Evolutionary conservation across 768 basidiomycete species (phyloP), one percentile per base, ranked within the genome.

Genomic region (Tricholoma hemisulphureum): DNA sequence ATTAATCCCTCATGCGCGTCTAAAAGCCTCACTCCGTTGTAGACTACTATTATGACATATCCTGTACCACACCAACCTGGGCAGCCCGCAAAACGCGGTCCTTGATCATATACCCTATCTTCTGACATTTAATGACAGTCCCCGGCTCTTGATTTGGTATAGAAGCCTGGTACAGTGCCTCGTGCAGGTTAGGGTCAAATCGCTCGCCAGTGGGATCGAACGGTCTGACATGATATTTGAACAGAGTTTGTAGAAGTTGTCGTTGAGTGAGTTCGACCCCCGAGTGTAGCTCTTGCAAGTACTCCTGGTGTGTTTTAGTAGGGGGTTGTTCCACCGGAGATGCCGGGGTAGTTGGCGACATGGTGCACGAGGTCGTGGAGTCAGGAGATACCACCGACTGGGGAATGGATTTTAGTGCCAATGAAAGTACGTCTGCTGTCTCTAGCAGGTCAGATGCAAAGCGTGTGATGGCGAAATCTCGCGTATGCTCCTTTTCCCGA

Each of bases 181-280:
- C 97, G 67, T 98, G 96, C 29, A 78, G 75, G 73, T 98, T 98
- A 14, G 97, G 96, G 73, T 99, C 95, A 66, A 99, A 99, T 62
- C 79, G 80, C 73, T 96, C 93, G 41, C 96, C 96, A 0, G 84
- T 88, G 13, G 95, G 93, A 70, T 97, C 93, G 66, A 94, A 97
- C 1, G 90, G 85, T 58, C 88, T 92, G 71, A 98, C 86, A 58
- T 95, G 89, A 74, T 95, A 93, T 75, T 93, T 88, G 77, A 87
- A 91, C 31, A 99, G 81, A 1, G 92, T 95, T 69, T 93, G 89
- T 8, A 95, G 81, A 37, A 98, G 83, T 59, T 90, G 84, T 52
- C 92, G 89, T 65, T 96, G 90, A 6, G 96, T 98, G 75, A 98
- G 85, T 63, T 90, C 87, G 34, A 99, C 94, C 37, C 97, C 97